Conservation (phyloP, 2,329 filamentous ascomycete species). For the Pyricularia grisea region DNA sequence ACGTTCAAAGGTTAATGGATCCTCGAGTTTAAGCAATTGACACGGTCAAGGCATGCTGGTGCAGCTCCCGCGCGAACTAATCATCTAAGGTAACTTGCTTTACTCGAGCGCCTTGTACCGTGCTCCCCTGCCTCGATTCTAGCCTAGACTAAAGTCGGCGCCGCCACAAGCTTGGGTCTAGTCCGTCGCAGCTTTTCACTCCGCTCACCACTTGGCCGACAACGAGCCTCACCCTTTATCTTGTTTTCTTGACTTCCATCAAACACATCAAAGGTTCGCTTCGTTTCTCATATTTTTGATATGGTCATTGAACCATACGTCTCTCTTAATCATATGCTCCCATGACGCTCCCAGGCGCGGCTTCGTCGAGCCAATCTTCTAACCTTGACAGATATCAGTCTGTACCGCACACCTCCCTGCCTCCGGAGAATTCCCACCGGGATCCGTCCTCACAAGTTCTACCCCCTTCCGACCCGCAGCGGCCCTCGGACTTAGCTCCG, state of each 20-base stretch:
- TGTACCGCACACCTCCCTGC: neutral
- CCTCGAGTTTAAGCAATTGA: neutral
- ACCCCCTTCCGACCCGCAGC: neutral
- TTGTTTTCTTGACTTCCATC: neutral
- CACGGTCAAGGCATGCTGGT: slow-evolving; percentile 1
- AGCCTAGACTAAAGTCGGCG: neutral
- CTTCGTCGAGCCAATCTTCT: neutral
- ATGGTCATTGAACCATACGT: neutral
- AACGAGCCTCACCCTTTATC: neutral
- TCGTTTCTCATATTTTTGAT: neutral
- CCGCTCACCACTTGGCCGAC: neutral
- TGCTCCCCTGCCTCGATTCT: neutral
- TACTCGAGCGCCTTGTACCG: neutral
- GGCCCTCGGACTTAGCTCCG: neutral
- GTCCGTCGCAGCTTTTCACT: neutral
- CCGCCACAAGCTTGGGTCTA: neutral
- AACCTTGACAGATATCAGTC: neutral
- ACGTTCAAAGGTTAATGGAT: neutral
- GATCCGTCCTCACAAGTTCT: neutral
- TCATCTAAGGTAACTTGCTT: neutral
- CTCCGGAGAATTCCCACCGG: neutral
- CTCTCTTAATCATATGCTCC: neutral
- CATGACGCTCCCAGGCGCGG: slow-evolving; percentile 1
- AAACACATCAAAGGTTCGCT: neutral
- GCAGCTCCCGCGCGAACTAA: neutral